These are phyloP conservation scores for Chrysosporium keratinophilum DNA, from an alignment of 2,329 filamentous ascomycete genomes.

Conservation along the genomic window DNA sequence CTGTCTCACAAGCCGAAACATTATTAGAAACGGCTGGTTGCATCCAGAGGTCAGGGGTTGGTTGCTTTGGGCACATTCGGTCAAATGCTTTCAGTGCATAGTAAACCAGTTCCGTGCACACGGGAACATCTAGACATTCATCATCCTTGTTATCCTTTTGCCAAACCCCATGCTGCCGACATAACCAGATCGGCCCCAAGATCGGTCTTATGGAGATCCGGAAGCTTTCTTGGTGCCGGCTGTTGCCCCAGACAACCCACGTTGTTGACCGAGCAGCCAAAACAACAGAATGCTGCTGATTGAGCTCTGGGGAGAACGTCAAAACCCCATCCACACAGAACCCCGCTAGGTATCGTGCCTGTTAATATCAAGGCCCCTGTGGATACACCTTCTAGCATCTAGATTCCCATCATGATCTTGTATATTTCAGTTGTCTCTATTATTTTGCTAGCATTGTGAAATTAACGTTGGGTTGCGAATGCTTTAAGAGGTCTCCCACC, in stretches of 20 bases:
- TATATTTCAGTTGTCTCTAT: neutral
- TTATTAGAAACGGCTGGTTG: neutral
- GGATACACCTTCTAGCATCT: conserved; percentile 5
- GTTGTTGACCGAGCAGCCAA: neutral
- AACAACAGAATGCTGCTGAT: neutral
- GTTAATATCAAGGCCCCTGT: neutral
- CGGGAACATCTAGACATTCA: neutral
- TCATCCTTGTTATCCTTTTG: no score
- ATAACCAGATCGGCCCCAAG: neutral
- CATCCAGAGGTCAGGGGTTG: neutral
- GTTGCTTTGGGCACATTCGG: neutral
- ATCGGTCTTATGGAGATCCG: neutral
- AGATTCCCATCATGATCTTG: conserved; percentile 5
- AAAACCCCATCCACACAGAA: conserved; percentile 1
- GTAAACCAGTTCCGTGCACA: neutral
- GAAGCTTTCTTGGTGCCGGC: conserved; percentile 9
- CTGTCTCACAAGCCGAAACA: no score
- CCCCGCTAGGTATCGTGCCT: neutral
- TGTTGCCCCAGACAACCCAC: conserved; percentile 19
- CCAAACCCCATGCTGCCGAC: no score
- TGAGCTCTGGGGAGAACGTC: neutral
- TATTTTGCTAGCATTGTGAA: conserved; percentile 1
- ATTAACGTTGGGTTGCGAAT: neutral
- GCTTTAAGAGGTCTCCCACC: neutral
- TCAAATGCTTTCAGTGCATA: neutral